Base-by-base conservation (phyloP, 345 rosid genomes). In the Populus ilicifolia region DNA sequence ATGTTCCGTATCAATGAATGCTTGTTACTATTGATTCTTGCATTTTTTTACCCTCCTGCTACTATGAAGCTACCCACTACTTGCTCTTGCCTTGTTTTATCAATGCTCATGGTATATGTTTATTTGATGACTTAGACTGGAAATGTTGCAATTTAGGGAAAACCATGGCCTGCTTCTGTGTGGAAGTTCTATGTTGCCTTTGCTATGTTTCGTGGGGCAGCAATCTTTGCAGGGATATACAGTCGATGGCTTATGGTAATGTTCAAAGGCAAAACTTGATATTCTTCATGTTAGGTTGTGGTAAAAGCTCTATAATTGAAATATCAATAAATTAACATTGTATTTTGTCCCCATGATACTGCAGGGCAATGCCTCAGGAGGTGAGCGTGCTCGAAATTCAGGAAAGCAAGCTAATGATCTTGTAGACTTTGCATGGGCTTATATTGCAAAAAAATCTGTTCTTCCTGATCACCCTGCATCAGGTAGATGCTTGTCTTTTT, bases 131-230 rank as follows among this genome's bases (percentile, higher is more conserved):
- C 16, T 68, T 62, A 23, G 62, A 67, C 54, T 67, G 79, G 25
- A 80, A 73, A 72, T 81, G 52, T 82, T 77, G 78, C 67, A 67
- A 80, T 84, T 69, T 72, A 96, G 99, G 91, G 94, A 67, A 96
- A 85, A 86, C 82, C 89, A 54, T 96, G 99, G 99, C 98, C 99
- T 71, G 90, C 87, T 70, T 85, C 82, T 77, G 79, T 84, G 70
- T 96, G 99, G 99, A 96, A 92, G 86, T 96, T 96, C 92, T 90
- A 96, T 72, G 69, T 93, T 69, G 91, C 97, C n/a, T 91, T 96
- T 83, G 90, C 93, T 68, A 13, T 96, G 90, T 96, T 96, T 77
- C 96, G 98, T 16, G 98, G 76, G 73, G 99, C 97, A 75, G 83
- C 98, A 44, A 96, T 96, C 75, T 87, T 54, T 84, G 86, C 90